These are phyloP conservation scores for Chalciporus sphaerocephalus DNA, from an alignment of 768 basidiomycete species.

Conservation along the genomic window DNA sequence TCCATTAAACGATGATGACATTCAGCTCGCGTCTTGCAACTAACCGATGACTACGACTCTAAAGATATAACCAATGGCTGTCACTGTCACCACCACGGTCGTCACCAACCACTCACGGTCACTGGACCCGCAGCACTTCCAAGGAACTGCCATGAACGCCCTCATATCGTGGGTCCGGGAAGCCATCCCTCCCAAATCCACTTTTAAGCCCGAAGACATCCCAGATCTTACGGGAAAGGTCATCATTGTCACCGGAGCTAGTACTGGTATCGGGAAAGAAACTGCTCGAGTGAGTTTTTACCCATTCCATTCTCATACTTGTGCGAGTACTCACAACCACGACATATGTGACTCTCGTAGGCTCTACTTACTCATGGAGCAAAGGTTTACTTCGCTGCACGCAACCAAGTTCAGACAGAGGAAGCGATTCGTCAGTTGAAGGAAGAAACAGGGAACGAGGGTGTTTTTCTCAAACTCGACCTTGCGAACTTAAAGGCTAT, in stretches of 20 bases:
- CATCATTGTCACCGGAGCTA: slow-evolving; percentile 34
- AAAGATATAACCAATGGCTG: too few relatives aligned
- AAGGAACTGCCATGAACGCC: slow-evolving; percentile 9
- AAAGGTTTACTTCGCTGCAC: slow-evolving; percentile 35
- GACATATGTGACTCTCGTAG: too few relatives aligned
- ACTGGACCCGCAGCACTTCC: too few relatives aligned
- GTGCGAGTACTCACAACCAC: too few relatives aligned
- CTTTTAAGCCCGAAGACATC: slow-evolving; percentile 28
- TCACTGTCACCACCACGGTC: too few relatives aligned
- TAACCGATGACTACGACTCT: too few relatives aligned
- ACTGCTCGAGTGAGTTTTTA: slow-evolving; percentile 14
- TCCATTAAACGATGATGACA: too few relatives aligned
- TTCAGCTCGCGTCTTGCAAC: too few relatives aligned
- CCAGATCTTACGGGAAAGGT: slow-evolving; percentile 35
- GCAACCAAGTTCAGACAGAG: slow-evolving; percentile 22
- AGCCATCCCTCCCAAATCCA: slow-evolving; percentile 21
- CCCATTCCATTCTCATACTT: too few relatives aligned
- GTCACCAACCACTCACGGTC: too few relatives aligned
- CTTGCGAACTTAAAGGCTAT: slow-evolving; percentile 33
- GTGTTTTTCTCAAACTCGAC: slow-evolving; percentile 35
- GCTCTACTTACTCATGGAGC: slow-evolving; percentile 30
- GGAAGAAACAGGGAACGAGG: slow-evolving; percentile 30
- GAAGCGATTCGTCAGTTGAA: slow-evolving; percentile 31
- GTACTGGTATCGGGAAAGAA: slow-evolving; percentile 29
- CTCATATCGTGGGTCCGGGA: slow-evolving; percentile 8